Conservation (phyloP, 768 basidiomycete species). For the Boletus rubescentipes region DNA sequence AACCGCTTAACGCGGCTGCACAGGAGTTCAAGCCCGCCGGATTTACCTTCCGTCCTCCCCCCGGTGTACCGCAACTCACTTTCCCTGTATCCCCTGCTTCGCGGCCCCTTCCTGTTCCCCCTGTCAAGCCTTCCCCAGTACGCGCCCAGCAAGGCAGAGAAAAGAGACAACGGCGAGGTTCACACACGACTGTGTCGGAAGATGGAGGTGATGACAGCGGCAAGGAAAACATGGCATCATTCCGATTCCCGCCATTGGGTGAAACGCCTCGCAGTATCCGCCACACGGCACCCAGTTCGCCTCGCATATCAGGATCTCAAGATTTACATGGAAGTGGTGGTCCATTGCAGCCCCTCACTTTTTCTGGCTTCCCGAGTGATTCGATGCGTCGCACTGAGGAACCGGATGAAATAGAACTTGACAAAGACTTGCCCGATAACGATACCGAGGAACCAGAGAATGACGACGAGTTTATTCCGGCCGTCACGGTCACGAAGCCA, state of each 20-base stretch:
- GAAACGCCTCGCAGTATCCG: conserved; percentile 52
- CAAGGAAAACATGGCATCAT: conserved; percentile 65
- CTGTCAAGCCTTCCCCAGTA: conserved; percentile 24
- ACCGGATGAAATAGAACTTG: conserved; percentile 8
- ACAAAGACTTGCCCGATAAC: conserved; percentile 6
- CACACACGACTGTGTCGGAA: conserved; percentile 32
- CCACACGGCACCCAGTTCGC: conserved; percentile 43
- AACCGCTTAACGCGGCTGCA: conserved; percentile 76
- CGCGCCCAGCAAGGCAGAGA: conserved; percentile 66
- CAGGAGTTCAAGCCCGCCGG: conserved; percentile 76
- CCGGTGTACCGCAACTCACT: conserved; percentile 59
- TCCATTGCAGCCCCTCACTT: conserved; percentile 52
- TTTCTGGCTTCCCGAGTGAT: conserved; percentile 56
- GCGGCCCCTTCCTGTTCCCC: conserved; percentile 42
- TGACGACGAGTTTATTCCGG: conserved; percentile 17
- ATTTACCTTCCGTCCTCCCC: conserved; percentile 76
- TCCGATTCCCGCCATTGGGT: conserved; percentile 65
- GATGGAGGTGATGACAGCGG: conserved; percentile 49
- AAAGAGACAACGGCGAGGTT: conserved; percentile 68
- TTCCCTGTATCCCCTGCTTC: conserved; percentile 31
- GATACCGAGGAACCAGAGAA: conserved; percentile 11
- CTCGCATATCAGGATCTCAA: conserved; percentile 32
- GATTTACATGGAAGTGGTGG: conserved; percentile 20
- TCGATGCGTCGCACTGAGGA: conserved; percentile 27
- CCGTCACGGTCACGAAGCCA: conserved; percentile 30